Evolutionary conservation across 2,329 filamentous ascomycete species (phyloP).

Genomic region (Cladophialophora bantiana): DNA sequence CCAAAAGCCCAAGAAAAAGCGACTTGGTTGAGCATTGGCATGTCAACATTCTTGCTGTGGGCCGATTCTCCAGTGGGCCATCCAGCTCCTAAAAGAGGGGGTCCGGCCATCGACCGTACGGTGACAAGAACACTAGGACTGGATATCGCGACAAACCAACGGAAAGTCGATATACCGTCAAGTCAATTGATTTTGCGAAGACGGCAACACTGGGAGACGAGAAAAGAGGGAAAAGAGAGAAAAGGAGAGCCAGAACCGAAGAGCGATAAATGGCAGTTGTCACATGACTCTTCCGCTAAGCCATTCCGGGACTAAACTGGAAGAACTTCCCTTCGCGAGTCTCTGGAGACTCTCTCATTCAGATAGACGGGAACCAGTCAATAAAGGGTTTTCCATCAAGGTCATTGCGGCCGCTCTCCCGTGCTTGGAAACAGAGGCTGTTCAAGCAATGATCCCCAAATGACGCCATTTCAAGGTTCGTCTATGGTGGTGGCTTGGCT

Average conservation of each 20-base stretch:
- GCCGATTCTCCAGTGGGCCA: conserved; percentile 1
- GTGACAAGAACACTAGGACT: background rate
- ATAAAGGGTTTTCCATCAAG: no score
- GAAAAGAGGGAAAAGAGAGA: background rate
- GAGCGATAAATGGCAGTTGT: background rate
- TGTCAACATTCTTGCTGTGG: background rate
- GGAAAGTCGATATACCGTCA: background rate
- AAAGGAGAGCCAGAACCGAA: background rate
- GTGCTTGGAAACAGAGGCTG: background rate
- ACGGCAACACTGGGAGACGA: background rate
- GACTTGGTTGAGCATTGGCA: background rate
- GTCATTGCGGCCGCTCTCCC: no score
- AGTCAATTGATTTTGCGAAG: background rate
- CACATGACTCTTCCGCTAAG: no score
- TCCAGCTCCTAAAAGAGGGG: background rate
- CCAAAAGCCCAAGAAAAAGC: background rate
- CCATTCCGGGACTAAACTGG: no score
- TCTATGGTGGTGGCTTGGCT: background rate
- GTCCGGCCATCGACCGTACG: background rate
- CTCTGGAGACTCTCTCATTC: no score
- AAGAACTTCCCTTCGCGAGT: no score
- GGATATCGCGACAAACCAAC: background rate
- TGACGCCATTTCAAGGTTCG: background rate
- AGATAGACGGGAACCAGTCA: no score
- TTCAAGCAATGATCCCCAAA: background rate